phyloP scores from a whole-genome alignment of 768 basidiomycete species.

The Tulasnella sp. region DNA sequence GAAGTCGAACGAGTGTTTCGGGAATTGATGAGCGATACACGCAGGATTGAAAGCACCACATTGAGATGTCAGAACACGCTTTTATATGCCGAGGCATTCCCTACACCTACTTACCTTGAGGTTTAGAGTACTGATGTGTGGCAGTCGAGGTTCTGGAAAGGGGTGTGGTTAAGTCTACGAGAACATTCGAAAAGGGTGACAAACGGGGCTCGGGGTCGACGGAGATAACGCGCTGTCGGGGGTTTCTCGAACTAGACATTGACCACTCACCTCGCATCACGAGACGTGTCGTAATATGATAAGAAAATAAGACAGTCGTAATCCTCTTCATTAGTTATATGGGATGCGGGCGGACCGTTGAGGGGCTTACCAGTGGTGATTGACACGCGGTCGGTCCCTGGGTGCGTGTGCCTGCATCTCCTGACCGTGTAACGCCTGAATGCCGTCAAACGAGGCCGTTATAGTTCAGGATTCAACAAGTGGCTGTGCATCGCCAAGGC shows the following conservation, averaged over 20 bases:
- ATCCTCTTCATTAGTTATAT: neutral
- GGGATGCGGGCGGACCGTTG: too few relatives aligned
- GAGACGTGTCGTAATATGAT: too few relatives aligned
- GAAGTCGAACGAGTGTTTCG: neutral
- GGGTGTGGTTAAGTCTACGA: neutral
- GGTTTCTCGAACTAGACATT: neutral
- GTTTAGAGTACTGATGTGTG: neutral
- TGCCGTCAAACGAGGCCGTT: too few relatives aligned
- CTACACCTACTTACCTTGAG: neutral
- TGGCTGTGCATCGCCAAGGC: too few relatives aligned
- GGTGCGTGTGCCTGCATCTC: too few relatives aligned
- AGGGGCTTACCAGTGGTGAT: too few relatives aligned
- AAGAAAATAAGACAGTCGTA: too few relatives aligned
- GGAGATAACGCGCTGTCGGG: neutral
- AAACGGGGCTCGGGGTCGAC: neutral
- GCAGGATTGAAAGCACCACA: neutral
- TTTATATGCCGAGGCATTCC: neutral
- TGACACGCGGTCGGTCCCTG: too few relatives aligned
- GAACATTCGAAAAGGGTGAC: neutral
- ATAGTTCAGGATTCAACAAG: too few relatives aligned
- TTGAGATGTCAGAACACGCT: neutral
- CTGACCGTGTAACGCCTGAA: too few relatives aligned
- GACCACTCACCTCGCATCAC: neutral
- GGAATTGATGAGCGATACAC: neutral
- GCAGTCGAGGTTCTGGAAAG: neutral